Conservation (phyloP, 371 early-diverging fungal genomes). For the Rhizopus microsporus region DNA sequence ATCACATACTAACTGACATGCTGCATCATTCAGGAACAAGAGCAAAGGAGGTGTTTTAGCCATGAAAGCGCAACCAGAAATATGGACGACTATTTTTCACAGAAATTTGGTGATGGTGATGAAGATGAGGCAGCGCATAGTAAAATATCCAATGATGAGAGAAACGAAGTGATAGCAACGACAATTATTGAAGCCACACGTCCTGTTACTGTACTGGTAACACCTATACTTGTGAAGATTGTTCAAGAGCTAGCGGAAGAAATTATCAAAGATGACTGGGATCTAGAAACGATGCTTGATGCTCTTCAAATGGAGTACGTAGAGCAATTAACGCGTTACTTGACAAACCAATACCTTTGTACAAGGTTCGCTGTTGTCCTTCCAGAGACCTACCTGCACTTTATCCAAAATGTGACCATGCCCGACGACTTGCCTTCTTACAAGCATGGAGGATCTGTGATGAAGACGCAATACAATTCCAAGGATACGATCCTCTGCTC, state of each 20-base stretch:
- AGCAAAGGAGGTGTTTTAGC: neutral
- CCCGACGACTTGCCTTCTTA: conserved; percentile 68
- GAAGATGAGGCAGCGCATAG: conserved; percentile 12
- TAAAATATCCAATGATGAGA: conserved; percentile 14
- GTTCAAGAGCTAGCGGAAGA: conserved; percentile 73
- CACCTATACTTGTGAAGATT: conserved; percentile 74
- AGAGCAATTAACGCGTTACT: conserved; percentile 55
- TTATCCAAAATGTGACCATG: conserved; percentile 78
- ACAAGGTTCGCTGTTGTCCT: conserved; percentile 60
- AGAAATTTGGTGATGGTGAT: conserved; percentile 2
- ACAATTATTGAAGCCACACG: conserved; percentile 64
- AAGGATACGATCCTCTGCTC: conserved; percentile 68
- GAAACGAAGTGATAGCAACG: conserved; percentile 48
- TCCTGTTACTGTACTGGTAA: conserved; percentile 62
- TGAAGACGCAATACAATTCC: conserved; percentile 65
- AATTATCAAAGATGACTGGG: conserved; percentile 68
- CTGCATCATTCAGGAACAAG: neutral
- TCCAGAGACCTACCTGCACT: conserved; percentile 67
- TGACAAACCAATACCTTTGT: conserved; percentile 55
- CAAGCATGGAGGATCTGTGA: conserved; percentile 48
- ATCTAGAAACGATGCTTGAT: conserved; percentile 73
- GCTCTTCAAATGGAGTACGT: conserved; percentile 70
- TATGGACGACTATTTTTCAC: conserved; percentile 8
- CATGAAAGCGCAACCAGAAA: conserved; percentile 1
- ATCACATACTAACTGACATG: too few relatives aligned